phyloP scores from a whole-genome alignment of 805 yeast species.

The Saturnispora hagleri region DNA sequence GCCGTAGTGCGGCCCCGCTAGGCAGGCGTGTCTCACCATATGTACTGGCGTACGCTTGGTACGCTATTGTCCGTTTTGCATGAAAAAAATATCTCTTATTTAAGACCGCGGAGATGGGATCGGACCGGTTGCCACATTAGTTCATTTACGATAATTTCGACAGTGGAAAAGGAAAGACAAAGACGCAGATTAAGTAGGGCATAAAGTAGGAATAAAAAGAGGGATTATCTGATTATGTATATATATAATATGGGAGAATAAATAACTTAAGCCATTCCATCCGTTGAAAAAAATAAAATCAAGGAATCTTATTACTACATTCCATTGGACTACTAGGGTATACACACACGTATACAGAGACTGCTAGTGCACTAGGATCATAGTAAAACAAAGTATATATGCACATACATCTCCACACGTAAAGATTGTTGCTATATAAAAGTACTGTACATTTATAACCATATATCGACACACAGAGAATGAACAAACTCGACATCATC shows the following conservation, averaged over 20 bases:
- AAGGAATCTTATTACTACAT: neutral
- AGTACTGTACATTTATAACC: neutral
- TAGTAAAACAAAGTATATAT: no score
- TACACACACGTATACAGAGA: neutral
- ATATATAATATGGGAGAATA: neutral
- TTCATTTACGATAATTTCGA: neutral
- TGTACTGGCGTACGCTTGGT: no score
- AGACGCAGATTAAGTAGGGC: neutral
- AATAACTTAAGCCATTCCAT: neutral
- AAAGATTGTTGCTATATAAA: neutral
- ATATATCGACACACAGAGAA: neutral
- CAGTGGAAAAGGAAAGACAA: neutral
- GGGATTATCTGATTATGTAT: neutral
- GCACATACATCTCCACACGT: neutral
- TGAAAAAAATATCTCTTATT: neutral
- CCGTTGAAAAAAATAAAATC: neutral
- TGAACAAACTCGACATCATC: neutral
- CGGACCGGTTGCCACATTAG: neutral
- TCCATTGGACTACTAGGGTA: neutral
- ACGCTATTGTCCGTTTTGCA: neutral
- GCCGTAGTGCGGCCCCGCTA: no score
- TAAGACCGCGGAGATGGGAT: neutral
- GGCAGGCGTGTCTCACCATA: no score
- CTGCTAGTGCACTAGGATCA: no score
- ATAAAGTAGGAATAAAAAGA: neutral